Conservation (phyloP, 73 alveolate species). For the Symbiodinium pilosum region DNA sequence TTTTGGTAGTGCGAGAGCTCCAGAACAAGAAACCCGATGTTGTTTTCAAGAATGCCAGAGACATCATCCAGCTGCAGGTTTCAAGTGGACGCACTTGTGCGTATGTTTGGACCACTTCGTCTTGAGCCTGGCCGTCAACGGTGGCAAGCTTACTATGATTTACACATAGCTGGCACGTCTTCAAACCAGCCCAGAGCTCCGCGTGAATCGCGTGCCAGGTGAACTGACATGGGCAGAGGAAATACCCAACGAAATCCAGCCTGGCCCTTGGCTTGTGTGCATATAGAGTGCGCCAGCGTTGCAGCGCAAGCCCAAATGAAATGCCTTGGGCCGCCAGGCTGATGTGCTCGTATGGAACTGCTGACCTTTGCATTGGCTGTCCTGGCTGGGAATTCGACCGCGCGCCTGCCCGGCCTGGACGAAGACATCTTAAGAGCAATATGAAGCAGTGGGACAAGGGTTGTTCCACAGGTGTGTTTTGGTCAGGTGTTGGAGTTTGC, state of each 20-base stretch:
- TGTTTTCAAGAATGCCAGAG: too few species aligned
- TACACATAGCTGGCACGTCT: too few species aligned
- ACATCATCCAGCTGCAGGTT: constrained; percentile 25
- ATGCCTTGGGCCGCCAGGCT: not conserved
- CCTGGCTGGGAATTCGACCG: constrained; percentile 89
- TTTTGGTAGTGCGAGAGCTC: too few species aligned
- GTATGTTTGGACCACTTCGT: constrained; percentile 72
- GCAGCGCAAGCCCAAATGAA: not conserved
- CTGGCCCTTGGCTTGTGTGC: too few species aligned
- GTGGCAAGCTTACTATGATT: not conserved
- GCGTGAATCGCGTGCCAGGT: not conserved
- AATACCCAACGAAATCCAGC: constrained; percentile 48
- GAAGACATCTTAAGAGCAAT: too few species aligned
- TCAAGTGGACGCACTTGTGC: constrained; percentile 67
- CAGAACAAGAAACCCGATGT: too few species aligned
- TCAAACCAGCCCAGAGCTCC: not conserved
- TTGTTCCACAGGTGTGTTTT: too few species aligned
- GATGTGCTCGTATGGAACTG: constrained; percentile 51
- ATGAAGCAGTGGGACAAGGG: too few species aligned
- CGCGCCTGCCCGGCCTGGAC: not conserved
- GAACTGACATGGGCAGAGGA: constrained; percentile 89
- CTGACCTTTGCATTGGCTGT: constrained; percentile 82
- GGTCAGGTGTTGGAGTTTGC: too few species aligned
- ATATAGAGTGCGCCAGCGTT: not conserved
- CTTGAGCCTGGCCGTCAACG: constrained; percentile 78